Evolutionary conservation across 106 monocot genomes (phyloP), one percentile per base, ranked within the genome.

Genomic region (Alisma plantagoaquatica): DNA sequence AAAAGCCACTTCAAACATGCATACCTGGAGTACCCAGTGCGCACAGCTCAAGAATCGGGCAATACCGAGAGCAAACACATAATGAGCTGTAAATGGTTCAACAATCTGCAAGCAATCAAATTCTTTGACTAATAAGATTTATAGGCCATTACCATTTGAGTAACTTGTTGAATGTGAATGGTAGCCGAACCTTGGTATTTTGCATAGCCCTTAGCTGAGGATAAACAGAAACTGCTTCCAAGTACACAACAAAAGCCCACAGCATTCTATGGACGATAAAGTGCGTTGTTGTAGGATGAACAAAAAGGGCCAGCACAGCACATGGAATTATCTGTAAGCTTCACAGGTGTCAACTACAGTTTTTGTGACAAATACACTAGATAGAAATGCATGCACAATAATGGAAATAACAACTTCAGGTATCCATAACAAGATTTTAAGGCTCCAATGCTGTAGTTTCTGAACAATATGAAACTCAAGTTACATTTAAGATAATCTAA

Each of bases 21-120:
- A 29, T 52, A 52, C 51, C 51, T 52, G 27, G 15, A 52, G 51
- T 27, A 52, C 17, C 51, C 51, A 52, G 27, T 52, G 51, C 1
- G 51, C 51, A 52, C 51, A 52, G n/a, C 51, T 52, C 15, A 52
- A 29, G 28, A 52, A 52, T 52, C 51, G 51, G 15, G 51, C 51
- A 52, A 52, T 16, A 8, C 51, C 51, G 2, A 52, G 51, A 3
- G 51, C 51, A 29, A 52, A 52, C 3, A 52, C 51, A 29, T 52
- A 52, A 16, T 52, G 24, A 11, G 51, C 51, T 52, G 51, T 52
- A 52, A 52, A 26, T 15, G 51, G 24, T 23, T 49, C 49, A 49
- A 49, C 49, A 49, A 49, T 49, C 49, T 49, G 21, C 49, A 49
- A 3, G 3, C 43, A 43, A 43, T n/a, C 8, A 43, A 43, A 9